These are phyloP conservation scores for Crassisporium funariophilum DNA, from an alignment of 768 basidiomycete species.

Conservation along the genomic window DNA sequence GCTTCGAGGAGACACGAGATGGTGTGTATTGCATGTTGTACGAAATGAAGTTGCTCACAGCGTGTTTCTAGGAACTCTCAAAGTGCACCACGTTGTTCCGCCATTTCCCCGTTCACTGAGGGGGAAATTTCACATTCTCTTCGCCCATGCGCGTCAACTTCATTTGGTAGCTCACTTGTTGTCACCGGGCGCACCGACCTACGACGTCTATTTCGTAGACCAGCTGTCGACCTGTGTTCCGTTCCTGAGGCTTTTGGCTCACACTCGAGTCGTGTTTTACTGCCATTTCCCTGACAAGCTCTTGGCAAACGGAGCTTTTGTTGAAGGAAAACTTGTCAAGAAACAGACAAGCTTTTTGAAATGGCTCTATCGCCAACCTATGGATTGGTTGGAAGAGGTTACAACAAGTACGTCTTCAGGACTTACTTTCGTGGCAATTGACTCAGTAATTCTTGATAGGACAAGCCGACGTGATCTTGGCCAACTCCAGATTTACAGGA, in stretches of 20 bases:
- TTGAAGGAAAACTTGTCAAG: constrained; percentile 51
- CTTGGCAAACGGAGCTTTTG: constrained; percentile 69
- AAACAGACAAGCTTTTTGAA: constrained; percentile 58
- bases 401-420: constrained; percentile 71
- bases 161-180: constrained; percentile 77
- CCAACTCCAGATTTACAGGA: constrained; percentile 91
- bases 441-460: constrained; percentile 43
- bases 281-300: constrained; percentile 98
- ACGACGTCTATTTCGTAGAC: constrained; percentile 93
- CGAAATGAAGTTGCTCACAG: neutral
- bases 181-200: constrained; percentile 42
- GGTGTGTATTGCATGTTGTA: constrained; percentile 49
- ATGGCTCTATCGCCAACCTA: constrained; percentile 78
- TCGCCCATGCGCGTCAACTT: constrained; percentile 87
- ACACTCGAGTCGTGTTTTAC: constrained; percentile 91
- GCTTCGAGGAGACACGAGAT: constrained; percentile 92
- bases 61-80: constrained; percentile 64
- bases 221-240: constrained; percentile 94
- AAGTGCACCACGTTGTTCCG: constrained; percentile 68
- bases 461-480: constrained; percentile 88
- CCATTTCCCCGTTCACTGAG: constrained; percentile 79
- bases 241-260: constrained; percentile 64
- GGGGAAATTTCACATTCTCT: constrained; percentile 86
- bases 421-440: neutral
- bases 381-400: constrained; percentile 87